Base-by-base conservation (phyloP, 768 basidiomycete species). In the Phallus indusiatus region DNA sequence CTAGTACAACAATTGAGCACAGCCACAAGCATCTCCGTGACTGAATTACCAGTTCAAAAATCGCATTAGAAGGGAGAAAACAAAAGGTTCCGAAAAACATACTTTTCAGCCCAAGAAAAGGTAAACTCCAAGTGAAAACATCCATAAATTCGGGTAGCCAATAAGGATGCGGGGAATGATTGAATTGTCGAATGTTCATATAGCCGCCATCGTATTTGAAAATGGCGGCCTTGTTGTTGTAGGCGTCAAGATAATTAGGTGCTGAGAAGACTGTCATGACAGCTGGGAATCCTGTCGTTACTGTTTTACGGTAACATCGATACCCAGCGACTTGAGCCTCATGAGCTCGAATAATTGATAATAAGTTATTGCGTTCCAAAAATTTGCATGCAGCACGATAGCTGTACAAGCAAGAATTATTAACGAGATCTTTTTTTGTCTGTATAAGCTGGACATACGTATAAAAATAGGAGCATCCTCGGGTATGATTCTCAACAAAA, bases 131-230 rank as follows among this genome's bases (percentile, higher is more conserved):
- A 16, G 77, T 77, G 60, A 79, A 78, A 47, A 77, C 77, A 62
- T 79, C 77, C 77, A 78, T 78, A 56, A 79, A 79, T 67, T 79
- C 78, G 5, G 78, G 78, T 28, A 79, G 46, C 61, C 77, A 78
- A 64, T 78, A 78, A 11, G 77, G 77, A 63, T 78, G 77, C 37
- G 77, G 77, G 18, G 68, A 73, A 66, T 73, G 75, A 69, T 77
- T 78, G 71, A 78, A 78, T 65, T 78, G 77, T 21, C 75, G 72
- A 47, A 77, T 76, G 67, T 77, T 77, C 75, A 77, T 76, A 16
- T 75, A 76, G 65, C 78, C 78, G 56, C 75, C 74, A 64, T 79
- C 78, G 65, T 79, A 78, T 67, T 78, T 79, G 63, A 79, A 70
- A n/a, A 79, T 77, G 3, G 78, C 78, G 1, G 77, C 78, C 68